phyloP scores from a whole-genome alignment of 1,284 basidiomycete species.

The Marasmius tenuissimus region DNA sequence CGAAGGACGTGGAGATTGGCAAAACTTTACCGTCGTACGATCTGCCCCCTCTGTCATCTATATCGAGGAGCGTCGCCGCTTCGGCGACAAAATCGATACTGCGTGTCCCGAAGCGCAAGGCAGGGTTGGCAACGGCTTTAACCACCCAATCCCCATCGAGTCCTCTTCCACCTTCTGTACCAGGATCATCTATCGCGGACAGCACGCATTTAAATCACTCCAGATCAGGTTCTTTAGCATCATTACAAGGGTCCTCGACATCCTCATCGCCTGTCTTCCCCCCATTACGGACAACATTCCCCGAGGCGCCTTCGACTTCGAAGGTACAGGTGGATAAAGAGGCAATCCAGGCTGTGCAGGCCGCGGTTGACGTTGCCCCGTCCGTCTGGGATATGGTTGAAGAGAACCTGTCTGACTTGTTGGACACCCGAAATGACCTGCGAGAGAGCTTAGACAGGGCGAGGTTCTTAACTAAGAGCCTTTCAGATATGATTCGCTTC shows the following conservation, averaged over 20 bases:
- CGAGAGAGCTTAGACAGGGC: conserved; percentile 54
- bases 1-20: conserved; percentile 87
- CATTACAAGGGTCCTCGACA: conserved; percentile 44
- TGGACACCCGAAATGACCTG: conserved; percentile 41
- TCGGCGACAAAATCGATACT: conserved; percentile 39
- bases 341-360: conserved; percentile 65
- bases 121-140: conserved; percentile 17
- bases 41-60: conserved; percentile 29
- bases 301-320: conserved; percentile 48
- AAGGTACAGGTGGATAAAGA: conserved; percentile 67
- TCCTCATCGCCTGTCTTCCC: conserved; percentile 38
- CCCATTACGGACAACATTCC: conserved; percentile 26
- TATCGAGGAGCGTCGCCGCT: conserved; percentile 32
- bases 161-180: neutral
- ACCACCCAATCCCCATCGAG: conserved; percentile 18
- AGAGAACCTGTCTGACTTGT: conserved; percentile 49
- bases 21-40: conserved; percentile 74
- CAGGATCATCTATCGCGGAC: conserved; percentile 15
- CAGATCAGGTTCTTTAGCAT: conserved; percentile 58
- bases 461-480: conserved; percentile 52
- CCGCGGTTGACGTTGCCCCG: conserved; percentile 69
- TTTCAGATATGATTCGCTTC: conserved; percentile 52
- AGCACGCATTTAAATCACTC: conserved; percentile 40
- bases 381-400: conserved; percentile 73
- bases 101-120: conserved; percentile 47